These are phyloP conservation scores for Claviceps sp. DNA, from an alignment of 2,329 filamentous ascomycete species.

Conservation along the genomic window DNA sequence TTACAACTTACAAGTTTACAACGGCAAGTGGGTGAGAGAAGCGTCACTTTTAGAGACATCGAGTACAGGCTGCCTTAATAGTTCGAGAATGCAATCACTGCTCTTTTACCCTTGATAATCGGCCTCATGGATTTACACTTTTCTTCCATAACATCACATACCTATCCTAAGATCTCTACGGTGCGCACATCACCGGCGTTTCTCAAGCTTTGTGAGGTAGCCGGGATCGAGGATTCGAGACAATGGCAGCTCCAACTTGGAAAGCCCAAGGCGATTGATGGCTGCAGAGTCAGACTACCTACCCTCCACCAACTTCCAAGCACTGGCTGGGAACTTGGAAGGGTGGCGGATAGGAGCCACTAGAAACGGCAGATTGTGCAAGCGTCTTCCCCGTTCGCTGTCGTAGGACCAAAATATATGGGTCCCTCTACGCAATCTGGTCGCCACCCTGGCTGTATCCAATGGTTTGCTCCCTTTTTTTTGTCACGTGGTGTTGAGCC, in stretches of 20 bases:
- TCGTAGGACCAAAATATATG: conserved; percentile 6
- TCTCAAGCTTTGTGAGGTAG: not conserved
- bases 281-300: not conserved
- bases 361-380: conserved; percentile 4
- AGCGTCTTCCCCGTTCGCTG: conserved; percentile 4
- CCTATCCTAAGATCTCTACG: too few species aligned
- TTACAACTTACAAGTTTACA: too few species aligned
- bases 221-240: not conserved
- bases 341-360: not conserved
- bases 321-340: not conserved
- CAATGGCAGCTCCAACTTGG: not conserved
- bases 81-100: too few species aligned
- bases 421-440: not conserved
- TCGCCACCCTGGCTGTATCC: conserved; percentile 1
- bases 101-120: too few species aligned
- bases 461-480: conserved; percentile 7
- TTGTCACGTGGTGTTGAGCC: conserved; percentile 24
- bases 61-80: too few species aligned
- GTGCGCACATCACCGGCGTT: not conserved
- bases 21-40: too few species aligned
- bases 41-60: too few species aligned
- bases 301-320: not conserved
- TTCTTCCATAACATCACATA: too few species aligned
- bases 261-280: not conserved
- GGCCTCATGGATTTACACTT: too few species aligned